Conservation (phyloP, 768 basidiomycete species). For the Xerocomellus intermedius region DNA sequence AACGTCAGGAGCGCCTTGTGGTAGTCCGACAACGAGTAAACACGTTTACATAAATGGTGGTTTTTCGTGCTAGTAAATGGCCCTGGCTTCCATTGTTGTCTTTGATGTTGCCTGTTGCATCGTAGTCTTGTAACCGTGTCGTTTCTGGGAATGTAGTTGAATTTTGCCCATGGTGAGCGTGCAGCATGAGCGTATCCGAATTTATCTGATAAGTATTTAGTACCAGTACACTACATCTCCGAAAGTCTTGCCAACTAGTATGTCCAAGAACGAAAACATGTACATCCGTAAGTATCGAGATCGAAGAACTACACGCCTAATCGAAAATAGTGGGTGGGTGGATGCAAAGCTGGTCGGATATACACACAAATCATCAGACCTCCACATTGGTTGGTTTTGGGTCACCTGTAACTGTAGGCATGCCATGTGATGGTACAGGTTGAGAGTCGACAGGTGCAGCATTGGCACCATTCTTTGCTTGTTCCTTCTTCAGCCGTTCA, state of each 20-base stretch:
- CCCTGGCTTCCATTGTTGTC: not conserved
- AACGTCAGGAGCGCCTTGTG: not conserved
- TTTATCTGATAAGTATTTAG: too few relatives aligned
- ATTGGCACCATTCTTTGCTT: constrained; percentile 14
- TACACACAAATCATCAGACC: not conserved
- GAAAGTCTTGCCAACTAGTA: not conserved
- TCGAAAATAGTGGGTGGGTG: not conserved
- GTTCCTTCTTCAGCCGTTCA: constrained; percentile 27
- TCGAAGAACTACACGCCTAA: not conserved
- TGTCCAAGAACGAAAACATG: not conserved
- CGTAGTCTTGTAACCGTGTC: too few relatives aligned
- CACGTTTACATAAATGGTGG: not conserved
- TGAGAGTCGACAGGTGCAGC: constrained; percentile 19
- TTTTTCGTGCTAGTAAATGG: not conserved
- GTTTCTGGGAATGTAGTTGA: too few relatives aligned
- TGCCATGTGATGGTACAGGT: constrained; percentile 19
- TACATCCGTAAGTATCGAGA: not conserved
- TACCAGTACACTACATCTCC: not conserved
- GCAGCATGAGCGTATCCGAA: too few relatives aligned
- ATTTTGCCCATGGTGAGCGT: too few relatives aligned
- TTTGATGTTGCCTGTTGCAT: too few relatives aligned
- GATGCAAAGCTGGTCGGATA: not conserved
- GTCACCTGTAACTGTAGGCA: constrained; percentile 12
- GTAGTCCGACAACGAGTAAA: not conserved
- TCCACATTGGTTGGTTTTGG: not conserved